phyloP scores from a whole-genome alignment of 768 basidiomycete genomes.

The Lactarius indigo region DNA sequence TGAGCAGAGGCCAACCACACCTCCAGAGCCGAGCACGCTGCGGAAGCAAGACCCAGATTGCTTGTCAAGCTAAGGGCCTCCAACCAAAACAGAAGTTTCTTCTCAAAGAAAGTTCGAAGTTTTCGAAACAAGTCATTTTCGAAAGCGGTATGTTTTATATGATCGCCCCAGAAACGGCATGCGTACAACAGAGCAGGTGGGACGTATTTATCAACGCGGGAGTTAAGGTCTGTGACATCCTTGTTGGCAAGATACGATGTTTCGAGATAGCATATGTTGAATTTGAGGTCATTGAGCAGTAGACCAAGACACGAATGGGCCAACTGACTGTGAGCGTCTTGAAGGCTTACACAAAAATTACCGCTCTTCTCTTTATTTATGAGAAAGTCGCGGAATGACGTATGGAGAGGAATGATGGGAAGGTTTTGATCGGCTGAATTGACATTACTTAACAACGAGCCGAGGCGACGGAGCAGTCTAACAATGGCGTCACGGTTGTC shows the following conservation, averaged over 20 bases:
- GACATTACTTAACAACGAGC: conserved; percentile 1
- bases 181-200: neutral
- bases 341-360: neutral
- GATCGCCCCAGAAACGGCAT: no score
- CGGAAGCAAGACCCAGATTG: neutral
- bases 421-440: neutral
- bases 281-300: neutral
- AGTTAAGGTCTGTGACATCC: neutral
- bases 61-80: no score
- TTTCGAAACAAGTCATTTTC: no score
- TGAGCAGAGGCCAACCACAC: no score
- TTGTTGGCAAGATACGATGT: neutral
- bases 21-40: no score
- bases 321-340: neutral
- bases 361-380: neutral
- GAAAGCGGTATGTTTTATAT: no score
- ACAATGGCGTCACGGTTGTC: neutral
- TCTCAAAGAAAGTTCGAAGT: no score
- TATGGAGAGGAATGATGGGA: neutral
- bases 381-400: neutral
- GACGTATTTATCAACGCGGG: neutral
- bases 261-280: neutral
- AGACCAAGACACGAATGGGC: neutral
- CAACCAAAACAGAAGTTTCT: no score
- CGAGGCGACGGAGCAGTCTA: neutral